phyloP scores from a whole-genome alignment of 2,329 filamentous ascomycete genomes.

The Parascedosporium putredinis region DNA sequence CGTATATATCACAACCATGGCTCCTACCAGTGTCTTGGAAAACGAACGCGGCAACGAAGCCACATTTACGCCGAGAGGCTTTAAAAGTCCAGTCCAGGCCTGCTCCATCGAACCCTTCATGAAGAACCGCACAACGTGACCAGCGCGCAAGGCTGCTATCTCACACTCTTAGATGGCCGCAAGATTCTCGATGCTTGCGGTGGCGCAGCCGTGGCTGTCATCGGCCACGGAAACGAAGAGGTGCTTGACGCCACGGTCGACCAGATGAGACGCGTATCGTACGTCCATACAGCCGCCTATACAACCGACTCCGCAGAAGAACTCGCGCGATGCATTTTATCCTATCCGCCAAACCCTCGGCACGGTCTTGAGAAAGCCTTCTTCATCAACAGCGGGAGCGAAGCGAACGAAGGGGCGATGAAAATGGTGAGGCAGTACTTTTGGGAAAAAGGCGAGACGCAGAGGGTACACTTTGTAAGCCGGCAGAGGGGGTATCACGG shows the following conservation, averaged over 20 bases:
- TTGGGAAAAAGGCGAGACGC: slow-evolving; percentile 25
- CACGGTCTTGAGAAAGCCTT: slow-evolving; percentile 27
- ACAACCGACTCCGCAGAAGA: slow-evolving; percentile 41
- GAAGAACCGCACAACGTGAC: background rate
- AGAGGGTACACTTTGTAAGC: slow-evolving; percentile 28
- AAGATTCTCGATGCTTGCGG: slow-evolving; percentile 60
- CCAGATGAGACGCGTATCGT: slow-evolving; percentile 49
- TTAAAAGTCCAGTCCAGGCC: no score
- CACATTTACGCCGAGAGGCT: no score
- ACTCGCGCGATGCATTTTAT: slow-evolving; percentile 22
- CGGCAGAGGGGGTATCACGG: slow-evolving; percentile 36
- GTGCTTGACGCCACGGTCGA: slow-evolving; percentile 48
- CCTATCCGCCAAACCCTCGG: slow-evolving; percentile 24
- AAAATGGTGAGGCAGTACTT: slow-evolving; percentile 40
- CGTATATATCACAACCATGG: no score
- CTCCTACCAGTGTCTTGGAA: no score
- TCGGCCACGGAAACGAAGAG: slow-evolving; percentile 56
- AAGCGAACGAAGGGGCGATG: slow-evolving; percentile 36
- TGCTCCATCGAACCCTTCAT: background rate
- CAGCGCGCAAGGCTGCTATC: slow-evolving; percentile 13
- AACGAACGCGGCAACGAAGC: no score
- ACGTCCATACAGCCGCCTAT: slow-evolving; percentile 20
- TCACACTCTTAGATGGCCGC: slow-evolving; percentile 29
- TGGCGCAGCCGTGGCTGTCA: slow-evolving; percentile 61
- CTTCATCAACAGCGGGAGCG: slow-evolving; percentile 34